Conservation (phyloP, 331 rosid species). For the Acacia pycnantha region DNA sequence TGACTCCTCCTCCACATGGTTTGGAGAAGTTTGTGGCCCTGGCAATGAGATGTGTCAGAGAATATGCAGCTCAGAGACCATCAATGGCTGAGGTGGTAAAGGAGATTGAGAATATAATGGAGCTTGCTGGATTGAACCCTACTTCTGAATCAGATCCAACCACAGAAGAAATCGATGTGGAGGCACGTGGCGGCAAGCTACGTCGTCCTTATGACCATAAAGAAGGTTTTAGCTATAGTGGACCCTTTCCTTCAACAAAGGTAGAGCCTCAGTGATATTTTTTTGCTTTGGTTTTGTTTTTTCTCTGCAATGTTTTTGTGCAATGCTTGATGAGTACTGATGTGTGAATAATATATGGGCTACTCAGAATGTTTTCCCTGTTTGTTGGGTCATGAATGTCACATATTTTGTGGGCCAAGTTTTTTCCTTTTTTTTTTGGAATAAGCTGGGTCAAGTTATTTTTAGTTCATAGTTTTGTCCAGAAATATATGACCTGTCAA, state of each 20-base stretch:
- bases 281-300: slow-evolving; percentile 1
- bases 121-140: slow-evolving; percentile 42
- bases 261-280: slow-evolving; percentile 45
- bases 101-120: slow-evolving; percentile 52
- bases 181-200: neutral
- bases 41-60: slow-evolving; percentile 51
- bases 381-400: slow-evolving; percentile 16
- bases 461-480: neutral
- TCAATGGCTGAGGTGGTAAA: slow-evolving; percentile 50
- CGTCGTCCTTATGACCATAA: slow-evolving; percentile 34
- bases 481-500: neutral
- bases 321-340: slow-evolving; percentile 8
- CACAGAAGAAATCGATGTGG: slow-evolving; percentile 41
- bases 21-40: slow-evolving; percentile 42
- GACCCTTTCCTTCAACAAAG: slow-evolving; percentile 39
- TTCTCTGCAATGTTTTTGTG: neutral
- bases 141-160: slow-evolving; percentile 45
- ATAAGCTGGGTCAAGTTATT: neutral
- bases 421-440: neutral
- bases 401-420: neutral
- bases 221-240: slow-evolving; percentile 49
- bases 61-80: slow-evolving; percentile 49
- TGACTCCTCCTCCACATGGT: slow-evolving; percentile 36
- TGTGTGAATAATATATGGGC: slow-evolving; percentile 24
- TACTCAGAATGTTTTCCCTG: neutral